Base-by-base conservation (phyloP, 371 early-diverging fungal species). In the Batkoa obscura region DNA sequence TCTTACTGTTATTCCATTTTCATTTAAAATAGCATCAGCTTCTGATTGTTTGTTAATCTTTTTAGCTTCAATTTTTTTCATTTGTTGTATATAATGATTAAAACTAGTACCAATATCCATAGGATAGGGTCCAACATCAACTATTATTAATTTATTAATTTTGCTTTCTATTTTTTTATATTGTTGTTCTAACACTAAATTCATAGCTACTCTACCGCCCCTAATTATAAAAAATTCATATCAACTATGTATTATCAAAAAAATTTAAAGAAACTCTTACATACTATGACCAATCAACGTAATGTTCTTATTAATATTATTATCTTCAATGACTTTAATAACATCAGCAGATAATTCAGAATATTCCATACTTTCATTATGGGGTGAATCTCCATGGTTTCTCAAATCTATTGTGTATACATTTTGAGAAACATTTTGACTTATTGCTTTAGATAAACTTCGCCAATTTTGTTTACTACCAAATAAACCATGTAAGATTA, bases 381-480 rank as follows among this genome's bases (percentile, higher is more conserved):
- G 93, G 2, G 81, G 81, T 56, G 88, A 87, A 33, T 88, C 89
- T 34, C 96, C 96, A 62, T 95, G 96, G 67, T 95, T 93, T 38
- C 94, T 76, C 62, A 90, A 72, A 67, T 95, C 96, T 47, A 90
- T 59, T 0, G 86, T 67, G 48, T 78, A 76, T 1, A 89, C 79
- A 35, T 71, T 67, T 5, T 80, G 71, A 23, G 62, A 65, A 9
- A 87, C 67, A 1, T 74, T 70, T 15, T 66, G 65, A 13, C 80
- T 65, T 50, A 93, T 69, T 31, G 79, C 70, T 59, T 84, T 84
- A 47, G 82, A 74, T n/a, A 94, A 72, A 2, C 88, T 79, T 35
- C 75, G 68, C 92, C 93, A 91, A 67, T 93, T 92, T 59, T 92
- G 90, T 66, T 93, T 92, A 1, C 86, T 86, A 3, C 95, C 95